Base-by-base conservation (phyloP, 2,329 filamentous ascomycete genomes). In the Zymoseptoria pseudotritici region DNA sequence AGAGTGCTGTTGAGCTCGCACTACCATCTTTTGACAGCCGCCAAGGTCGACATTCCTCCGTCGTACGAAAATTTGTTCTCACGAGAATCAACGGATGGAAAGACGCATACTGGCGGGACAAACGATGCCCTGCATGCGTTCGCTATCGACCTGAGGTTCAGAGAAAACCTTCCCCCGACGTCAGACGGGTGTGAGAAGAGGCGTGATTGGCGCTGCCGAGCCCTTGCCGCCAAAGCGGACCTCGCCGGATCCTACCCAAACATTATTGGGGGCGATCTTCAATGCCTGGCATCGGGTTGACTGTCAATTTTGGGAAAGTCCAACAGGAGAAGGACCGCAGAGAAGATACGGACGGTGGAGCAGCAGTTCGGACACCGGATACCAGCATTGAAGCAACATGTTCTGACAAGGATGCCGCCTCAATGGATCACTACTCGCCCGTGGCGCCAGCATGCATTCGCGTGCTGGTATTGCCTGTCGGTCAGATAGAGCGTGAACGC, bases 391-490 rank as follows among this genome's bases (percentile, higher is more conserved):
- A 13, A 29, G 3, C 22, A 52, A 24, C 24, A 57, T 17, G 42
- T 13, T 13, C 26, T 57, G 57, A 58, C 21, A 10, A 62, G 20
- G 21, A 67, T 65, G 65, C 56, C 31, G 50, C 36, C 21, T 20
- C 57, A 42, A 72, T 72, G 70, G 93, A 97, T 80, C 87, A 90
- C 76, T 85, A 96, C 75, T 89, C 92, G 74, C 91, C 93, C 76
- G 86, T 92, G 79, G 89, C 92, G 76, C 91, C 91, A 73, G 93
- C 91, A 78, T 89, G 90, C 82, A 86, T 97, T 72, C 89, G 90
- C 79, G 90, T 88, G 64, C 84, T 97, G 68, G 83, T 96, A 61
- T 80, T 97, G 63, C 94, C 94, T 58, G 82, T 96, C 66, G 93
- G 93, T 57, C 87, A 85, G 72, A 94, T 97, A 74, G 92, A 87